Evolutionary conservation across 768 basidiomycete genomes (phyloP), one percentile per base, ranked within the genome.

Genomic region (Lactarius indigo): DNA sequence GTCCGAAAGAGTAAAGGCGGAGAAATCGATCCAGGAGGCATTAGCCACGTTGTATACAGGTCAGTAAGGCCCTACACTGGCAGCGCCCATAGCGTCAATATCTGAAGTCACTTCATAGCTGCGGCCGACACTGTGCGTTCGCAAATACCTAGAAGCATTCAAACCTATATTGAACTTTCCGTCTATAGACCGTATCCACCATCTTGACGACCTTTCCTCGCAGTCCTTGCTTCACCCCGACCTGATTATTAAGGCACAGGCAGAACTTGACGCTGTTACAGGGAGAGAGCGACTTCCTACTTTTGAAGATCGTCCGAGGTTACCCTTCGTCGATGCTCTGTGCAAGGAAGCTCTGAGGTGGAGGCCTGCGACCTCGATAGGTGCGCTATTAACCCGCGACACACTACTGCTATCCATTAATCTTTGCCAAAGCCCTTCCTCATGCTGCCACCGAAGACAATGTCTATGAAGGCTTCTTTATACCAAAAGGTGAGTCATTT

Each of bases 121-220:
- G 66, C 55, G 6, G 33, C 28, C 15, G 66, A 67, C 15, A 59
- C 66, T 0, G 66, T 67, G 23, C 4, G 61, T 60, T 26, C 1
- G 20, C 13, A 15, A 23, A 7, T 50, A 3, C 26, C 26, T n/a
- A n/a, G n/a, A 47, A 47, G 9, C n/a, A 47, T 47, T 12, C 47
- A 37, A 41, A 28, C 23, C 30, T 10, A 31, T 18, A 23, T 23
- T 62, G 20, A 62, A 15, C 5, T 26, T 15, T n/a, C 12, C 52
- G 42, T 31, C 30, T 47, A 5, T 55, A 70, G 69, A 72, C 73
- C 8, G 70, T 68, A 10, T 66, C 72, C 13, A 65, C 69, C 4
- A 55, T 75, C 10, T 50, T 58, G 17, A 69, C 75, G 12, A 71
- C 76, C 76, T 63, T 65, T 77, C 44, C 68, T 73, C 1, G 73